These are phyloP conservation scores for Anthostomella pinea DNA, from an alignment of 2,329 filamentous ascomycete genomes.

Conservation along the genomic window DNA sequence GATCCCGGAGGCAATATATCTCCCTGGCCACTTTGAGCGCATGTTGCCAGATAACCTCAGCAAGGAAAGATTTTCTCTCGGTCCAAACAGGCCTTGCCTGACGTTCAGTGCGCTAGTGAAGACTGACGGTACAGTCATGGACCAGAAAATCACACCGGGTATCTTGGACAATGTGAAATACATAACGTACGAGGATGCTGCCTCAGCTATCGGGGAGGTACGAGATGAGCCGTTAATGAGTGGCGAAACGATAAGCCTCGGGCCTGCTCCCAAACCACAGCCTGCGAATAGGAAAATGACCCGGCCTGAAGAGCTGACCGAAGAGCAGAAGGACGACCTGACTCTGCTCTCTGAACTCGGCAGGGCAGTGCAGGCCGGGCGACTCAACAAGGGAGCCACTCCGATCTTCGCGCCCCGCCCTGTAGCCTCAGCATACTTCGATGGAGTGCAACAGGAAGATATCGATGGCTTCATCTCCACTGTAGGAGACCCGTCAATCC, in stretches of 20 bases:
- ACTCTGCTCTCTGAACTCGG: conserved; percentile 46
- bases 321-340: conserved; percentile 44
- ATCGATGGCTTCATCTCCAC: conserved; percentile 31
- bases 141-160: conserved; percentile 53
- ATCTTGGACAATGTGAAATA: conserved; percentile 54
- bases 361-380: conserved; percentile 40
- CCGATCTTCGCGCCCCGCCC: conserved; percentile 46
- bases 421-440: conserved; percentile 43
- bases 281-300: conserved; percentile 43
- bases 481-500: conserved; percentile 51
- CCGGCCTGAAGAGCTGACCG: conserved; percentile 40
- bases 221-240: conserved; percentile 24
- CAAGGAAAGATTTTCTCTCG: conserved; percentile 54
- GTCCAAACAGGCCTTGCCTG: conserved; percentile 48
- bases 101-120: conserved; percentile 62
- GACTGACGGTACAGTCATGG: conserved; percentile 49
- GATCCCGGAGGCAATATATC: conserved; percentile 57
- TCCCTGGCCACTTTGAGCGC: conserved; percentile 53
- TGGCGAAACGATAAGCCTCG: conserved; percentile 32
- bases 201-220: conserved; percentile 40
- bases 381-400: conserved; percentile 47
- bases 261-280: conserved; percentile 23
- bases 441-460: conserved; percentile 27
- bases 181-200: conserved; percentile 52
- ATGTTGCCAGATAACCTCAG: conserved; percentile 56